A percentile compares a stretch with the other conserved stretches of the same genome.
Conservation (phyloP, 2,329 filamentous ascomycete species). For the Aspergillus texensis region DNA sequence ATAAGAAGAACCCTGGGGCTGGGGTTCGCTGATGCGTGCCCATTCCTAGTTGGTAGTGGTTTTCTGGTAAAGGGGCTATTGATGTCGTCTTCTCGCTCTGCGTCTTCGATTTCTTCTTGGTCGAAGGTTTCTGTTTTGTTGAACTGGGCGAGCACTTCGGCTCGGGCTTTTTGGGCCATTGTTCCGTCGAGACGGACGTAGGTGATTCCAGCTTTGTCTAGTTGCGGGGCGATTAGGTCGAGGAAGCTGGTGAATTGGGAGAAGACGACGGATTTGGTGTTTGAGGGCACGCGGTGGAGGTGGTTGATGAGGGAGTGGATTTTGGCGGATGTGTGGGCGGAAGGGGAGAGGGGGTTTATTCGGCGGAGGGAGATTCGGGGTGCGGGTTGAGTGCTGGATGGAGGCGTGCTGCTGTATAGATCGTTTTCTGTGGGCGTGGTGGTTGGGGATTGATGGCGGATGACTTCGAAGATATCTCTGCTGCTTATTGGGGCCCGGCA, state of each 20-base stretch:
- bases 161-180: conserved; percentile 82
- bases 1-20: conserved; percentile 68
- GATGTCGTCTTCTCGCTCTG: conserved; percentile 29
- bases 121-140: conserved; percentile 46
- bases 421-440: conserved; percentile 48
- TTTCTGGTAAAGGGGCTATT: background rate
- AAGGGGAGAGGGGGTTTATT: conserved; percentile 64
- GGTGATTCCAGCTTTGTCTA: conserved; percentile 70
- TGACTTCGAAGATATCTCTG: conserved; percentile 88
- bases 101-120: conserved; percentile 40
- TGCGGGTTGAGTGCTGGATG: conserved; percentile 34
- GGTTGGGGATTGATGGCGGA: conserved; percentile 65
- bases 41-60: background rate
- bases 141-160: conserved; percentile 77
- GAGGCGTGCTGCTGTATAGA: conserved; percentile 44
- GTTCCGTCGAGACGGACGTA: conserved; percentile 89
- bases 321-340: conserved; percentile 71
- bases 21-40: background rate
- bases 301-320: conserved; percentile 77
- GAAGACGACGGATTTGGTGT: conserved; percentile 88
- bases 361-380: conserved; percentile 63
- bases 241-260: conserved; percentile 98
- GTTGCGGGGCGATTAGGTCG: conserved; percentile 81
- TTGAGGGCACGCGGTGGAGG: conserved; percentile 70
- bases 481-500: conserved; percentile 82